Evolutionary conservation across 495 filamentous ascomycete genomes (phyloP), one percentile per base, ranked within the genome.

Genomic region (Opeltia flavorubescens): DNA sequence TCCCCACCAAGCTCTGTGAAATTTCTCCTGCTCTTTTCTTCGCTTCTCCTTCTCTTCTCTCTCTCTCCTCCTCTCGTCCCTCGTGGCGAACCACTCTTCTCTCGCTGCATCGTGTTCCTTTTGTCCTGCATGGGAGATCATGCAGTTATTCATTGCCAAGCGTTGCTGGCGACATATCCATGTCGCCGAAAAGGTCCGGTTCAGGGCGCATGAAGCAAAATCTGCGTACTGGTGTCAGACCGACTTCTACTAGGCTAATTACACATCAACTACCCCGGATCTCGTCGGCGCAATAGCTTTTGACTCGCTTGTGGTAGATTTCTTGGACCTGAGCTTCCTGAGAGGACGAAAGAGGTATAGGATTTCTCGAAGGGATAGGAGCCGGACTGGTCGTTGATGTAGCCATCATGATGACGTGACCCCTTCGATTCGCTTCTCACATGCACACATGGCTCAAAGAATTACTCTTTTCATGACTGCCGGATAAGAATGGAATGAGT

Each of bases 321-420:
- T 93, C 81, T 43, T 86, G 77, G 38, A 98, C 88, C 68, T 94
- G 85, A 30, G 80, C 71, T 67, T 98, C 91, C 61, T 98, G 91
- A 7, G 81, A 70, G 4, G 93, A 80, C 39, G 89, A 94, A 41
- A 98, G 75, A n/a, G 93, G 91, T 39, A 94, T 67, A 2, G 91
- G 91, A 59, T 93, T 95, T 53, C 77, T 75, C 0, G 79, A 76
- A 3, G 76, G 72, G 58, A 80, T 64, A n/a, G 69, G 61, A 15
- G 39, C 24, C 8, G 43, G 6, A 27, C 39, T 34, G 21, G 52
- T 12, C 26, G 28, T 41, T 28, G 54, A 42, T 7, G 43, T 48
- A 4, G 49, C 51, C 56, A 59, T 59, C 54, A 54, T 58, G 13
- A 25, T 51, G 18, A 47, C 33, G 17, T 12, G 13, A 15, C 6